Base-by-base conservation (phyloP, 2,329 filamentous ascomycete genomes). In the Claviceps africana region DNA sequence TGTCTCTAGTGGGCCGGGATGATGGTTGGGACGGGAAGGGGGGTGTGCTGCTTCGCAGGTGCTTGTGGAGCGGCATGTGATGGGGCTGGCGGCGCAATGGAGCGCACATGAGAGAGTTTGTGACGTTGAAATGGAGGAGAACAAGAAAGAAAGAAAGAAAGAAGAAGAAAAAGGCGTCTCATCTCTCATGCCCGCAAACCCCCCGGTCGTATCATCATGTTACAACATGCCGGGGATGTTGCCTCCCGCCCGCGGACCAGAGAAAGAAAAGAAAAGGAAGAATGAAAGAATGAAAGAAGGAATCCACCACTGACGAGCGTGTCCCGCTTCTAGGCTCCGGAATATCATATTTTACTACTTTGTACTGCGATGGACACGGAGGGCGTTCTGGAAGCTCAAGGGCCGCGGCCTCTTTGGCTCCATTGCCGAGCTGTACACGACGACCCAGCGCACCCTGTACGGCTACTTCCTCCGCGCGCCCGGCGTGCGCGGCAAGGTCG, bases 291-390 rank as follows among this genome's bases (percentile, higher is more conserved):
- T 3, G 25, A 25, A 25, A 25, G 13, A 31, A 35, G 21, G n/a
- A 25, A 44, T 21, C 19, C 37, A 31, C 47, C 30, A 28, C 48
- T 54, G 40, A 55, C 35, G 8, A 17, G 33, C 22, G 7, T 33
- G 5, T 25, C 25, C 25, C n/a, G 21, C 31, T 3, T 9, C 28
- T 47, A 57, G 57, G 91, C 64, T 95, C 56, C 86, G 88, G 51
- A 95, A 96, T 65, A 74, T 96, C 54, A 74, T 97, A 61, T 95
- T 97, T 68, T 76, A 90, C 64, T 78, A 95, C 60, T 96, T 97
- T 71, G 67, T 96, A 55, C 73, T 95, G 47, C 85, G 90, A 64
- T 86, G 89, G 75, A 79, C 85, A 33, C 86, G 88, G 58, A 86
- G 85, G 62, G 78, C 80, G 30, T 85, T 88, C 65, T 85, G 88